Base-by-base conservation (phyloP, 441 rosid species). In the Biscutella auriculata region DNA sequence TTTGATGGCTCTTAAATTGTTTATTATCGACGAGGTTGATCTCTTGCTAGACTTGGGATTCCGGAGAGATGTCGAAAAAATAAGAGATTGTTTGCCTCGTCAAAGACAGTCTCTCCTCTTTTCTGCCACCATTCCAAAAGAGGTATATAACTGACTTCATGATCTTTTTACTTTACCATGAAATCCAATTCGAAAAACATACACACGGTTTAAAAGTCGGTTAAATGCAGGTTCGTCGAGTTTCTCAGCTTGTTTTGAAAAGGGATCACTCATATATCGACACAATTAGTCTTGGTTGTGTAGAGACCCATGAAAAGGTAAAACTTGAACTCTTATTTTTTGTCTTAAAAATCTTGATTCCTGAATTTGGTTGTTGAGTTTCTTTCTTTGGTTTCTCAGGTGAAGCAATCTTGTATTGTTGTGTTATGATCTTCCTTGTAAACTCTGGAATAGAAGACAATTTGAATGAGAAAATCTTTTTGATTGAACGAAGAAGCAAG, bases 21-120 rank as follows among this genome's bases (percentile, higher is more conserved):
- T 94, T 55, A 63, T 90, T 74, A 79, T 90, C 5, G 97, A 94
- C 67, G 97, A 94, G 71, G 96, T 95, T 66, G 96, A 84, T 74
- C 94, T 78, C 68, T 81, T 94, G 37, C 79, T 94, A 41, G 92
- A 94, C 76, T 76, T 94, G 15, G 97, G 96, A 35, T 94, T 94
- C 44, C 85, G 91, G 60, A 94, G 86, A 74, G 97, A 94, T 47
- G 76, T 90, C 51, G 99, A 94, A 57, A 90, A 85, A 62, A 81
- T 94, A 45, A 79, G 85, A 33, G 97, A 87, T 59, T 84, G 95
- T 70, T 66, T 94, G 65, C 96, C 95, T 44, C 90, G 86, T 41
- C 75, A 60, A 67, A 79, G 96, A 75, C 99, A 87, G 63, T 81
- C 97, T 32, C 67, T 94, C 69, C 74, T 94, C 39, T 90, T 90